Base-by-base conservation (phyloP, 345 rosid genomes). In the Acer negundo region DNA sequence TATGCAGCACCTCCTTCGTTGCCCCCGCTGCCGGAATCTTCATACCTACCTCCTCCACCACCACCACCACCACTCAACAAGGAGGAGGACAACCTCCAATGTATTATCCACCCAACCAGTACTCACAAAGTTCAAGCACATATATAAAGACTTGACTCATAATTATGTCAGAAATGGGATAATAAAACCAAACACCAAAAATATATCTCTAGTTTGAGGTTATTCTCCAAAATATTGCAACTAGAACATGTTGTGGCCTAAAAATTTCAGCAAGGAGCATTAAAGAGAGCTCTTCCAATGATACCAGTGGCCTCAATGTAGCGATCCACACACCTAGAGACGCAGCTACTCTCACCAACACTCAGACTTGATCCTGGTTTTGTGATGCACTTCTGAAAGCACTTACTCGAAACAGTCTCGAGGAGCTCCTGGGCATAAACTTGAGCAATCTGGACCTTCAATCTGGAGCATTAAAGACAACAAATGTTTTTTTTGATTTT, bases 251-350 rank as follows among this genome's bases (percentile, higher is more conserved):
- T 35, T 35, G 38, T 42, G 46, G 1, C 10, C 9, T 7, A 9
- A 42, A 42, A 42, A 42, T 42, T 71, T 85, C 86, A 95, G 70
- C 86, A 97, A 0, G 78, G 83, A 1, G 82, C 44, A 31, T 49
- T 83, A 69, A 96, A 90, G 65, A 97, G 89, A 56, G 98, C 90
- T 75, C 81, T 85, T 80, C 93, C 84, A 40, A 94, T 72, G 19
- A 97, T 91, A 16, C 93, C 95, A 10, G 97, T 91, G 67, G 99
- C 99, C 80, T 97, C 99, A 10, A 94, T 87, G 84, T 94, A 97
- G 58, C 98, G 98, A 77, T 97, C 99, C 79, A 97, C 94, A 53
- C 99, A 97, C 89, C 98, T 87, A 1, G 97, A 94, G 76, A 94
- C 70, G 84, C 99, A 97, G 83, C 97, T 97, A 74, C 97, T 94